Conservation (phyloP, 1,284 basidiomycete species). For the Sanghuangporus sanghuang region DNA sequence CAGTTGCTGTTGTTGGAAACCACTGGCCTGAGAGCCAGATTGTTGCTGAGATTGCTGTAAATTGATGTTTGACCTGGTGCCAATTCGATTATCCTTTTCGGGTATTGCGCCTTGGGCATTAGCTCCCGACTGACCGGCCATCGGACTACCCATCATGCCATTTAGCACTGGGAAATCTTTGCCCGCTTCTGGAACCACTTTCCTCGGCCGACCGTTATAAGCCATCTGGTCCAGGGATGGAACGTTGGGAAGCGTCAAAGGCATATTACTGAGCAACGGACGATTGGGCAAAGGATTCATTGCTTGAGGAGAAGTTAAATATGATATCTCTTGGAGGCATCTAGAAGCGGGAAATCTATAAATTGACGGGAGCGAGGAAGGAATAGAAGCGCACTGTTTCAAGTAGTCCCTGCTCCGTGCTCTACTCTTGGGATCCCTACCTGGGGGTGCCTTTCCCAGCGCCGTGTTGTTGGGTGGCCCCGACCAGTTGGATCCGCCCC, state of each 20-base stretch:
- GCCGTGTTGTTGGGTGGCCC: conserved; percentile 39
- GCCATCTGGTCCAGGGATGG: conserved; percentile 67
- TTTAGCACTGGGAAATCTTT: conserved; percentile 70
- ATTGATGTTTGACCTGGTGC: conserved; percentile 21
- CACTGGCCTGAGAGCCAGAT: conserved; percentile 14
- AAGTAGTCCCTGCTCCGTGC: conserved; percentile 95
- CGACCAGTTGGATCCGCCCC: conserved; percentile 47
- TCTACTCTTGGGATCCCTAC: conserved; percentile 88
- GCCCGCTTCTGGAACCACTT: conserved; percentile 66
- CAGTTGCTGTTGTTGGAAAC: conserved; percentile 20
- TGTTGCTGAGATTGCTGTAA: conserved; percentile 29
- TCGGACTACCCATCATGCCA: conserved; percentile 51
- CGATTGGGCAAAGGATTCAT: conserved; percentile 94
- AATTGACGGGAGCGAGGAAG: neutral
- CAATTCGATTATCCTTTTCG: conserved; percentile 47
- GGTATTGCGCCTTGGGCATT: conserved; percentile 38
- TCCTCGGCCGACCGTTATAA: conserved; percentile 73
- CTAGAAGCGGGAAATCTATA: conserved; percentile 32
- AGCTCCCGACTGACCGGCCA: conserved; percentile 39
- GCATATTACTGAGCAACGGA: conserved; percentile 65
- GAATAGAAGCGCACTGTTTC: conserved; percentile 71
- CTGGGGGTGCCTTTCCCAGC: conserved; percentile 67
- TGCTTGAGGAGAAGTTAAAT: conserved; percentile 93
- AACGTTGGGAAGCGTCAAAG: conserved; percentile 62
- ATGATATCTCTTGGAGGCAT: conserved; percentile 96